Evolutionary conservation across 2,329 filamentous ascomycete species (phyloP).

Genomic region (Fusarium secorum): DNA sequence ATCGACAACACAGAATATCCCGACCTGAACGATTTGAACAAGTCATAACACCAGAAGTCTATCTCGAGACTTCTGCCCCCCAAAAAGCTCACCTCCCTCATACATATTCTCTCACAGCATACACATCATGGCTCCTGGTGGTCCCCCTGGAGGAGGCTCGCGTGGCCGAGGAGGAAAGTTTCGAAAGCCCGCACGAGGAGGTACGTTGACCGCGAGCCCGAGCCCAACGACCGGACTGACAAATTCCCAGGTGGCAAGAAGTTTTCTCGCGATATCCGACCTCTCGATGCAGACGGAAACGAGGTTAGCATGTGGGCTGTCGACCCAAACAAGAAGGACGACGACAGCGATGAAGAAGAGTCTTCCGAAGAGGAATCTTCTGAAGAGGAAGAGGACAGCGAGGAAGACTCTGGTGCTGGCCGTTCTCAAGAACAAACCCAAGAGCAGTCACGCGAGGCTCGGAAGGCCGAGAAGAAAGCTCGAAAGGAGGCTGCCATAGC

Average conservation of each 20-base stretch:
- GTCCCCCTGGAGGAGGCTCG: conserved; percentile 57
- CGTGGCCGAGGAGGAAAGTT: conserved; percentile 93
- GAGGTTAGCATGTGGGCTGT: conserved; percentile 87
- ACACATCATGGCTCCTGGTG: conserved; percentile 54
- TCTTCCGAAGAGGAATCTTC: conserved; percentile 62
- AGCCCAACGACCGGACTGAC: neutral
- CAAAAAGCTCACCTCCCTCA: neutral
- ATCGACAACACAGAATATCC: neutral
- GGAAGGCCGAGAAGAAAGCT: conserved; percentile 85
- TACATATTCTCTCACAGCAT: conserved; percentile 3
- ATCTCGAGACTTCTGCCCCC: too few relatives aligned
- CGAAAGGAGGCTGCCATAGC: conserved; percentile 90
- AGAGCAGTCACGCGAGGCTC: conserved; percentile 77
- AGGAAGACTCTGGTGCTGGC: conserved; percentile 57
- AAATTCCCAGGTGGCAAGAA: conserved; percentile 80
- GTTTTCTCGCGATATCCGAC: conserved; percentile 90
- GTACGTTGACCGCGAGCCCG: conserved; percentile 56
- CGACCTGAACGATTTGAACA: neutral
- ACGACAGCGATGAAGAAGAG: conserved; percentile 61
- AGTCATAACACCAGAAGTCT: neutral
- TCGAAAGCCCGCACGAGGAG: conserved; percentile 90
- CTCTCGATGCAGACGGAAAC: conserved; percentile 88
- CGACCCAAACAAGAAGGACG: conserved; percentile 58
- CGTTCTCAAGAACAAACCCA: conserved; percentile 55
- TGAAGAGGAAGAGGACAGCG: conserved; percentile 61